Conservation (phyloP, 164 flowering plant genomes). For the Sedum album region DNA sequence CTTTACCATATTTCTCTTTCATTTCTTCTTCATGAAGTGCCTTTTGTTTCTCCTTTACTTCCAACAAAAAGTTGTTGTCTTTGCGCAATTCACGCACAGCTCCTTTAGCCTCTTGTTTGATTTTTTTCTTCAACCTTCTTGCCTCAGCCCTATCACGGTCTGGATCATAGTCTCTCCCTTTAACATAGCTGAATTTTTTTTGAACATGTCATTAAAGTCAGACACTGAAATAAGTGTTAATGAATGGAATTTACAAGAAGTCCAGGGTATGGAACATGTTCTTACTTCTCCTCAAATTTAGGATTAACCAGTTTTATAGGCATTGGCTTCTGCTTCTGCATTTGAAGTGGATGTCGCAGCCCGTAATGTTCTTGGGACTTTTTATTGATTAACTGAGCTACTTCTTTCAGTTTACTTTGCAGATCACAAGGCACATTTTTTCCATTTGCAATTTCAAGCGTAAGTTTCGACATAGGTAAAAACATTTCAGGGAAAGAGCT, state of each 20-base stretch:
- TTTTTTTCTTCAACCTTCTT: constrained; percentile 56
- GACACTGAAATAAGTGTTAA: neutral
- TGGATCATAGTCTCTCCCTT: constrained; percentile 97
- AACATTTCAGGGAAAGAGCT: constrained; percentile 87
- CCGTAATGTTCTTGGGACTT: constrained; percentile 41
- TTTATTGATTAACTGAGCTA: constrained; percentile 34
- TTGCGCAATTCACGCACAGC: constrained; percentile 84
- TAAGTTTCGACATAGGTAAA: constrained; percentile 43
- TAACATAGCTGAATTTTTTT: constrained; percentile 70
- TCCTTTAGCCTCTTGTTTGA: constrained; percentile 65
- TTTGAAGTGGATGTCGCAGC: constrained; percentile 69
- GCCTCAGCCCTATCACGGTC: constrained; percentile 72
- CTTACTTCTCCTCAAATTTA: constrained; percentile 86
- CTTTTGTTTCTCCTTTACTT: constrained; percentile 50
- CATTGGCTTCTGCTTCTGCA: constrained; percentile 76
- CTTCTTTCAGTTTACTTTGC: constrained; percentile 33
- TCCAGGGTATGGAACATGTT: neutral
- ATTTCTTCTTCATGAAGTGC: constrained; percentile 47
- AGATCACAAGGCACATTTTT: constrained; percentile 39
- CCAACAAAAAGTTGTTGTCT: constrained; percentile 66
- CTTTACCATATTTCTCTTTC: constrained; percentile 61
- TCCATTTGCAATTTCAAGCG: constrained; percentile 40
- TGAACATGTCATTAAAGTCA: neutral
- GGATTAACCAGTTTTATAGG: constrained; percentile 62
- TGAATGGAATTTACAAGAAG: neutral